A percentile compares a stretch with the other conserved stretches of the same genome.
phyloP scores from a whole-genome alignment of 305 asterid species.

The Rubia balearica region DNA sequence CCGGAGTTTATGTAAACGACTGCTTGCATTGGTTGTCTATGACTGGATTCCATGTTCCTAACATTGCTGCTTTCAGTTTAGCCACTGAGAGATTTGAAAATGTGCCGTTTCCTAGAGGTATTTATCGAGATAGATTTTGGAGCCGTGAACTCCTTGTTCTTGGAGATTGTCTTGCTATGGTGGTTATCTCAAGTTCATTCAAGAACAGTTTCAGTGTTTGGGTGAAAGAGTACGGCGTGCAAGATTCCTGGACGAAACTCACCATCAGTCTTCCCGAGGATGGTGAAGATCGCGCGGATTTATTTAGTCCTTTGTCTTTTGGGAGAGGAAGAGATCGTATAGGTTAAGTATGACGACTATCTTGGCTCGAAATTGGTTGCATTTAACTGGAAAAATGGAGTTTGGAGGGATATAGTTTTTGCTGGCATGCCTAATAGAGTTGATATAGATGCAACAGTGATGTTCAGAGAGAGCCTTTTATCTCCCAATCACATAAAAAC shows the following conservation, averaged over 20 bases:
- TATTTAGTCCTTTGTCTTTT: slow-evolving; percentile 22
- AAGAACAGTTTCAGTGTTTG: slow-evolving; percentile 23
- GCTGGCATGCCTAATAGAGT: slow-evolving; percentile 18
- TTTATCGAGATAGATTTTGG: slow-evolving; percentile 13
- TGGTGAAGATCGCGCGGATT: not conserved
- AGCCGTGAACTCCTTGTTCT: not conserved
- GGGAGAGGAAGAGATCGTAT: slow-evolving; percentile 18
- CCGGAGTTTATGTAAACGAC: not conserved
- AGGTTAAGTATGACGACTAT: slow-evolving; percentile 14
- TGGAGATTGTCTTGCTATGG: not conserved
- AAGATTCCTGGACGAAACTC: slow-evolving; percentile 37
- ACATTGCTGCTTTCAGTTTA: slow-evolving; percentile 34
- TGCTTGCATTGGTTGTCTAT: slow-evolving; percentile 7
- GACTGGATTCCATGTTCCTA: slow-evolving; percentile 16
- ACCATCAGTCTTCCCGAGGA: slow-evolving; percentile 5
- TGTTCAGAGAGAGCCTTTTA: not conserved
- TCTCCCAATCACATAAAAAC: not conserved
- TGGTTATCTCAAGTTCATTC: not conserved
- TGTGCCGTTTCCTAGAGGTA: slow-evolving; percentile 27
- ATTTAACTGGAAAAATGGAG: slow-evolving; percentile 18
- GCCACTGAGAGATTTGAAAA: slow-evolving; percentile 27
- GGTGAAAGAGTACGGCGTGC: slow-evolving; percentile 42
- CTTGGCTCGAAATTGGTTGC: slow-evolving; percentile 14
- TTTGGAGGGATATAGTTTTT: slow-evolving; percentile 20
- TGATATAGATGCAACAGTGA: slow-evolving; percentile 1